phyloP scores from a whole-genome alignment of 768 basidiomycete genomes.

The Lactarius psammicola region DNA sequence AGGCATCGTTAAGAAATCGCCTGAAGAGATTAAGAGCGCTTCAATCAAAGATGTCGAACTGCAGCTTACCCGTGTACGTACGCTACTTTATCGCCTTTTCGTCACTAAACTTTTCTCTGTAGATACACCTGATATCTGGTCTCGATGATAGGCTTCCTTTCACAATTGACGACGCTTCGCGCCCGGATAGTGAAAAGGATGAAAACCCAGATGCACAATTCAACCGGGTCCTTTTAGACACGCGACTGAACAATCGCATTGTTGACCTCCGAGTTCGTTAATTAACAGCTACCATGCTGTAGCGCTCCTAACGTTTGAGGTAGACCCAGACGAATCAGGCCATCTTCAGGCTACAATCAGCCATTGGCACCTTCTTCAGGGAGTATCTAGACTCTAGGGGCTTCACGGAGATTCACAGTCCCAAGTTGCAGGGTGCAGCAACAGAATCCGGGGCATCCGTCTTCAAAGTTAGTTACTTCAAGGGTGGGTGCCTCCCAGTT shows the following conservation, averaged over 20 bases:
- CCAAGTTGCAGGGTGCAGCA: conserved; percentile 94
- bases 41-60: conserved; percentile 86
- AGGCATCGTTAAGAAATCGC: conserved; percentile 74
- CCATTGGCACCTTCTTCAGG: conserved; percentile 86
- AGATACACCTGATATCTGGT: conserved; percentile 83
- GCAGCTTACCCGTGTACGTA: conserved; percentile 70
- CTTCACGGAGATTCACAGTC: conserved; percentile 95
- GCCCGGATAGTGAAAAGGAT: conserved; percentile 73
- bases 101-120: conserved; percentile 3
- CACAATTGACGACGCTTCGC: conserved; percentile 86
- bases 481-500: conserved; percentile 52
- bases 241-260: conserved; percentile 90
- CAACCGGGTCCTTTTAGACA: conserved; percentile 86
- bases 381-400: conserved; percentile 68
- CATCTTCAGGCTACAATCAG: conserved; percentile 88
- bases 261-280: conserved; percentile 83
- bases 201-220: conserved; percentile 52
- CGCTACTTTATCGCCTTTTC: background rate
- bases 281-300: background rate
- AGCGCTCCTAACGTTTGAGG: conserved; percentile 10
- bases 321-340: conserved; percentile 96
- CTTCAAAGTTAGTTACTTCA: conserved; percentile 98
- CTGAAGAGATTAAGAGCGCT: conserved; percentile 88
- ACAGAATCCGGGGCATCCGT: conserved; percentile 97
- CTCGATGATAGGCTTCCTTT: conserved; percentile 84